phyloP scores from a whole-genome alignment of 2,329 filamentous ascomycete genomes.

The Aureobasidium sp. region DNA sequence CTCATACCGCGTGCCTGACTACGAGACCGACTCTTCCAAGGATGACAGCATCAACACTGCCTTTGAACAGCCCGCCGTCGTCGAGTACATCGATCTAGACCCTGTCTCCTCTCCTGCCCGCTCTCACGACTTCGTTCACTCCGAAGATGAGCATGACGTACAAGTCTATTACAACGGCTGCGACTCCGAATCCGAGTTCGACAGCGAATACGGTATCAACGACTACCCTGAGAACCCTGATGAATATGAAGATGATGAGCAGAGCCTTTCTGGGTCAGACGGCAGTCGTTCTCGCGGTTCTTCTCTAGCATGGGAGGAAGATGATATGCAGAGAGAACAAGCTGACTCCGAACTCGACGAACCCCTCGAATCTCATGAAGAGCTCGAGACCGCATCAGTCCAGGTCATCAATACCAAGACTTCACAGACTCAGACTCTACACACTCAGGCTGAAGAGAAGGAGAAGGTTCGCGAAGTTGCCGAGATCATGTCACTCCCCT shows the following conservation, averaged over 20 bases:
- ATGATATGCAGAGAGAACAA: background rate
- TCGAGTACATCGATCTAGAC: background rate
- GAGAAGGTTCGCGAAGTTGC: background rate
- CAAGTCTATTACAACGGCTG: background rate
- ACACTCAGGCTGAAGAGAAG: background rate
- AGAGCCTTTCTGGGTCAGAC: background rate
- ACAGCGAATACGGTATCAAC: background rate
- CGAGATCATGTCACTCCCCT: background rate
- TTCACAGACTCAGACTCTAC: background rate
- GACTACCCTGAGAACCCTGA: slow-evolving; percentile 1
- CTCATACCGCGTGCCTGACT: slow-evolving; percentile 2
- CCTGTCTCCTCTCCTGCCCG: background rate
- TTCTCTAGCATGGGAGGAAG: background rate
- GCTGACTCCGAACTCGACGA: background rate
- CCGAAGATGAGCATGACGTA: background rate
- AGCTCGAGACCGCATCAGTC: background rate
- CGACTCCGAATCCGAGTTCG: background rate
- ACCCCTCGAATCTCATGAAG: background rate
- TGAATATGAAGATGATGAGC: background rate
- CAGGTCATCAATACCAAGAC: background rate
- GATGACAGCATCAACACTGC: background rate
- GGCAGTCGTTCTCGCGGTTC: background rate
- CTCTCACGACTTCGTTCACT: background rate
- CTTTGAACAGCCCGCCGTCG: background rate
- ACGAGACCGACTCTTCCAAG: background rate